Base-by-base conservation (phyloP, 1,139 yeast species). In the Trichomonascaceae sp. region DNA sequence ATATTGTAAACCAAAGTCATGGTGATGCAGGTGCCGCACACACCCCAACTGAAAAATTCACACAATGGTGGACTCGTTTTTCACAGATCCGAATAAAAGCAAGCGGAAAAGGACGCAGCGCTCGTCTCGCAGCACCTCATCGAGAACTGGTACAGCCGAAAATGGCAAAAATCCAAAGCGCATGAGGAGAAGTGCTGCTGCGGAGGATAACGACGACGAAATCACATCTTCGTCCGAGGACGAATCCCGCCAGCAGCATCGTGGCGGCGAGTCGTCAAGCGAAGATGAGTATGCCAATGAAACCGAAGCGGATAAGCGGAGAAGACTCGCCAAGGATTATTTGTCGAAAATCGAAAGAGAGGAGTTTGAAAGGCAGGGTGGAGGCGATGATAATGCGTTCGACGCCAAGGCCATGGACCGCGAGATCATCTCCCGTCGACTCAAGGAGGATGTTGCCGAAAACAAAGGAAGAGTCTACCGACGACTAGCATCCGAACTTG, bases 391-490 rank as follows among this genome's bases (percentile, higher is more conserved):
- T 17, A 64, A 61, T 37, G 85, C 78, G 29, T 84, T 84, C 48
- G 93, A 84, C 62, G 96, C 97, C n/a, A 74, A 76, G 45, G 95
- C 87, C 48, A 61, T 89, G 47, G 98, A 89, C 56, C 71, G 78
- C 39, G 97, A 89, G 47, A 78, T 80, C 44, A 68, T 89, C 36
- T 71, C 87, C 3, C 67, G 80, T 31, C 69, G 98, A 50, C 67
- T 89, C 46, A 82, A 76, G 51, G 73, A 74, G 41, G 98, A 89
- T 51, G 94, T 82, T 31, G 94, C 94, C 1, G 95, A 84, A 54
- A 74, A 73, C 38, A 78, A 78, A 50, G 97, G 97, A 26, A 72
- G 73, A 45, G 71, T 85, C 15, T 87, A 78, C 55, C 74, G 82
- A 50, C 74, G 71, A 46, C 57, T 74, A 42, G 81, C 42, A 16